Base-by-base conservation (phyloP, 805 yeast genomes). In the Saccharomycopsis sp. region DNA sequence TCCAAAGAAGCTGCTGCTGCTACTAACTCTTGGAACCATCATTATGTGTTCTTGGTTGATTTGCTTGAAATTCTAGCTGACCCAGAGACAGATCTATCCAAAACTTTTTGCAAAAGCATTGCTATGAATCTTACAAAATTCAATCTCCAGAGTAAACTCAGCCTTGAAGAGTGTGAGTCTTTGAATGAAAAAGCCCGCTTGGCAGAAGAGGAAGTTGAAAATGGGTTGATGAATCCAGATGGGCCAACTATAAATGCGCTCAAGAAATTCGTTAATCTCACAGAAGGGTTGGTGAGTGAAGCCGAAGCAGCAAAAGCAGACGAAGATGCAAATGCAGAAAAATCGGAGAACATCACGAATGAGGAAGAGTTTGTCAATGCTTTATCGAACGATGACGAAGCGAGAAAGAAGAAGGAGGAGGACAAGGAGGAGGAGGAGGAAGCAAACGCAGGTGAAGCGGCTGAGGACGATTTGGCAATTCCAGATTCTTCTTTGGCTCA, bases 41-140 rank as follows among this genome's bases (percentile, higher is more conserved):
- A 82, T 48, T 55, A 77, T 3, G 67, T 65, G 49, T 73, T 80
- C 47, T 73, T 73, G 0, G 55, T 68, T 21, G 77, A 75, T 19
- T 58, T 82, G 8, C 53, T 83, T 35, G 67, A 65, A 21, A 68
- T 62, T 48, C 53, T 63, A 25, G 77, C 68, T 2, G n/a, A 36
- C 12, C 22, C 18, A 25, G 39, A 36, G n/a, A 19, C 22, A 3
- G 63, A 73, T 4, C 27, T 25, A n/a, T 68, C 72, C 26, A 77
- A 73, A 48, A 63, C 57, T 27, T 73, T 73, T 45, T 79, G 72
- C 46, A 64, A 75, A 26, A 62, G 82, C 1, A 54, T 80, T 7
- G 59, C 41, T 9, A 45, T 60, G 10, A 68, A 69, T 33, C 57
- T 83, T 23, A 61, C 67, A 19, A 74, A 72, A 47, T 61, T 82